phyloP scores from a whole-genome alignment of 169 alveolate species.

The Cryptosporidium ryanae region DNA sequence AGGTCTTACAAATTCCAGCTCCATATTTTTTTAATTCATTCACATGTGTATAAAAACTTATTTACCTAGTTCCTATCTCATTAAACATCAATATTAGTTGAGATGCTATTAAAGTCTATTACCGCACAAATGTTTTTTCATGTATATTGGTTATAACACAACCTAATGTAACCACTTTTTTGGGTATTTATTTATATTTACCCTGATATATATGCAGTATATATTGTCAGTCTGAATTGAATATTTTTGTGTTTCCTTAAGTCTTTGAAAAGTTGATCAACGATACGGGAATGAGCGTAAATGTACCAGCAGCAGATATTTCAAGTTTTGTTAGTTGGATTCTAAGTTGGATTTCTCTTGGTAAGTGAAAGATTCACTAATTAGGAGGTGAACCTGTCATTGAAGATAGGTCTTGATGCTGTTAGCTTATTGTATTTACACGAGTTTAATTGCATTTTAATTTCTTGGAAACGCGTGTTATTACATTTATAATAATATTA shows the following conservation, averaged over 20 bases:
- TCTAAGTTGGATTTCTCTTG: constrained; percentile 57
- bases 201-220: neutral
- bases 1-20: constrained; percentile 71
- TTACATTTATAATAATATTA: too few species aligned
- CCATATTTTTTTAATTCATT: constrained; percentile 12
- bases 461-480: too few species aligned
- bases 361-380: constrained; percentile 11
- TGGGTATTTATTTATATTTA: neutral
- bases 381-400: too few species aligned
- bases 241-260: neutral
- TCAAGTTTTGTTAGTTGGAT: constrained; percentile 73
- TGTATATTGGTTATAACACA: neutral
- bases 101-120: neutral
- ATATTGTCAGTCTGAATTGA: neutral
- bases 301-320: constrained; percentile 51
- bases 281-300: constrained; percentile 26
- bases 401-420: too few species aligned
- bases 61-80: neutral
- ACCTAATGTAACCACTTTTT: neutral
- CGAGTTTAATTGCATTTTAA: too few species aligned
- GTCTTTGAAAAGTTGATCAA: neutral
- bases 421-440: too few species aligned
- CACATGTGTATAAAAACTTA: neutral
- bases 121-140: constrained; percentile 5
- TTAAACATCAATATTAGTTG: too few species aligned